Base-by-base conservation (phyloP, 768 basidiomycete species). In the Clitopilus passeckerianus region DNA sequence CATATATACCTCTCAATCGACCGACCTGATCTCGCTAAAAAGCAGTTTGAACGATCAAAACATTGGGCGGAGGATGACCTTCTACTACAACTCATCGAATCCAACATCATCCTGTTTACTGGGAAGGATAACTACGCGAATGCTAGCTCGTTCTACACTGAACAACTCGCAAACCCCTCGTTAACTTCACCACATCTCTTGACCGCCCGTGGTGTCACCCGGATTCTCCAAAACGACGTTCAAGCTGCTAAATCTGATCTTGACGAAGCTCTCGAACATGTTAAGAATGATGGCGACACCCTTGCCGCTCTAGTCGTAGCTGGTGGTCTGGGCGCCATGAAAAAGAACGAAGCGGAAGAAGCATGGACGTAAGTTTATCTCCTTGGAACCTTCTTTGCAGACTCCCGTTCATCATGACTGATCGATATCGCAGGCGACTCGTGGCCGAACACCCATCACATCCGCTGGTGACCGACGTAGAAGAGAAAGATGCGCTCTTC, bases 1-100 rank as follows among this genome's bases (percentile, higher is more conserved):
- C 92, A 96, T 68, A 84, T 96, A 55, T 91, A 94, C 69, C 85
- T 98, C 35, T 91, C 92, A n/a, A 91, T 95, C 59, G 84, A 91
- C 70, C 87, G 95, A 43, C 77, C 87, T 34, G 93, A 92, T 74
- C 83, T 95, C 37, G 95, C 95, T 24, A 90, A 87, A 73, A 90
- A 87, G 67, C 89, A 92, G 66, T 89, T 92, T 68, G 87, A 91
- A 33, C 82, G 86, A 22, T 90, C 92, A 23, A 90, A 94, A 72
- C 83, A 81, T 57, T 91, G 87, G 80, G 91, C 91, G 6, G 94
- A 95, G 69, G 95, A 97, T 70, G 90, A 94, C 67, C 82, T 93
- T 16, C 81, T 98, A 35, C 77, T 98, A 18, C 94, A 96, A 68
- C 82, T 89, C 63, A 93, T 95, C 60, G 95, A 98, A 75, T 89